Evolutionary conservation across 768 basidiomycete species (phyloP), one percentile per base, ranked within the genome.

Genomic region (Pulveroboletus sp.): DNA sequence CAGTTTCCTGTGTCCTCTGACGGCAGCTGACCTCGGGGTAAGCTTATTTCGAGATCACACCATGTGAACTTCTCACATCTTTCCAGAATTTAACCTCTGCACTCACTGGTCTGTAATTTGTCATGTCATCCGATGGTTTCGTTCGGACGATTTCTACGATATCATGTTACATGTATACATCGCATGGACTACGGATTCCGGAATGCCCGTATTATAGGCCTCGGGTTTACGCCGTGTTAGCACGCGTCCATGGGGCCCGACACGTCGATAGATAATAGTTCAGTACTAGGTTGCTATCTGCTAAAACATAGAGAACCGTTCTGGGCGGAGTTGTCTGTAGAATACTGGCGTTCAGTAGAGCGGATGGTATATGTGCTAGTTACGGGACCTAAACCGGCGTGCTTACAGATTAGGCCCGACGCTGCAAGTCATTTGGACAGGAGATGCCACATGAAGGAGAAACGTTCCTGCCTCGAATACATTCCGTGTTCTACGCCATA

Each of bases 401-500:
- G n/a, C n/a, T n/a, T n/a, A n/a, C n/a, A n/a, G n/a, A n/a, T n/a
- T n/a, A n/a, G n/a, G n/a, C n/a, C n/a, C n/a, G n/a, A n/a, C n/a
- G n/a, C n/a, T n/a, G n/a, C n/a, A n/a, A n/a, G n/a, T n/a, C 49
- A 16, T 22, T 42, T 42, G 41, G 31, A 19, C 36, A 13, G 13
- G 14, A 45, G 49, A 78, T 76, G 75, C 60, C 72, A 43, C 67
- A 69, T 9, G 73, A 77, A 37, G 73, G 72, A 41, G 83, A 83
- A 65, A 90, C 88, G 10, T 92, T 87, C 69, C 76, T 86, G 39
- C 89, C 89, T 31, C 71, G 74, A 16, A 86, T 91, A 49, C 82
- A 85, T 58, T 93, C 91, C 11, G 86, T 95, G 13, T 97, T 98
- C 73, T 97, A 96, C 62, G 86, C 94, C 4, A 83, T 88, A 13